Conservation (phyloP, 768 basidiomycete species). For the Coprinopsis sp. region DNA sequence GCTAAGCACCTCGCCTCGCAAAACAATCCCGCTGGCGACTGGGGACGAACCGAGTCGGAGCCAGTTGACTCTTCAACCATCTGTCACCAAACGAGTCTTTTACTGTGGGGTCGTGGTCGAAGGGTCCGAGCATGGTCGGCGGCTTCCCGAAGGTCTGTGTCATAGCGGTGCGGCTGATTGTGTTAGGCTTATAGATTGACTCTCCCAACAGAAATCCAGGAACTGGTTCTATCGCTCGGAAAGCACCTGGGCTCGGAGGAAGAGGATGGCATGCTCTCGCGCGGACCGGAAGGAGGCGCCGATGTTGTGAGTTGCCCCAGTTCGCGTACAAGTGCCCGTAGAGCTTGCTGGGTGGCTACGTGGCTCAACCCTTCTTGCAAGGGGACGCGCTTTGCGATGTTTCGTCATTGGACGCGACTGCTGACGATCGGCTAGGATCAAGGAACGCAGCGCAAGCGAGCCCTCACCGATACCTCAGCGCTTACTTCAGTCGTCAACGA, state of each 20-base stretch:
- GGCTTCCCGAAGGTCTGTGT: conserved; percentile 59
- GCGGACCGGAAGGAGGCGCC: conserved; percentile 28
- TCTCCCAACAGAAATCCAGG: conserved; percentile 70
- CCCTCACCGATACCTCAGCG: conserved; percentile 59
- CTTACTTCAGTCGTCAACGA: conserved; percentile 78
- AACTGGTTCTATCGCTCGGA: conserved; percentile 74
- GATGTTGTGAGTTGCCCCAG: conserved; percentile 36
- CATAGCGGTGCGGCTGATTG: conserved; percentile 4
- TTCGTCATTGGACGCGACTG: background rate
- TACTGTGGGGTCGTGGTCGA: conserved; percentile 90
- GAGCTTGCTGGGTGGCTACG: background rate
- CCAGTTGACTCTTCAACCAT: conserved; percentile 34
- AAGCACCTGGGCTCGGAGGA: conserved; percentile 53
- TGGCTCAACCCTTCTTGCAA: too few relatives aligned
- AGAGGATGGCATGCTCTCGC: conserved; percentile 40
- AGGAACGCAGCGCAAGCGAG: conserved; percentile 48
- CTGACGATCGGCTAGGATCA: conserved; percentile 29
- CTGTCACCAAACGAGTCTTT: conserved; percentile 75
- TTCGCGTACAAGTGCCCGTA: background rate
- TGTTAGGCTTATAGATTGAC: background rate
- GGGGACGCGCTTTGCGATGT: background rate
- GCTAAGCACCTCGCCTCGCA: conserved; percentile 65
- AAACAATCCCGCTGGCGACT: conserved; percentile 65
- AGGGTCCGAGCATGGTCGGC: conserved; percentile 65
- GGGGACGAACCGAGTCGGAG: conserved; percentile 52